These are phyloP conservation scores for Candida nitratophila DNA, from an alignment of 805 yeast genomes.

Conservation along the genomic window DNA sequence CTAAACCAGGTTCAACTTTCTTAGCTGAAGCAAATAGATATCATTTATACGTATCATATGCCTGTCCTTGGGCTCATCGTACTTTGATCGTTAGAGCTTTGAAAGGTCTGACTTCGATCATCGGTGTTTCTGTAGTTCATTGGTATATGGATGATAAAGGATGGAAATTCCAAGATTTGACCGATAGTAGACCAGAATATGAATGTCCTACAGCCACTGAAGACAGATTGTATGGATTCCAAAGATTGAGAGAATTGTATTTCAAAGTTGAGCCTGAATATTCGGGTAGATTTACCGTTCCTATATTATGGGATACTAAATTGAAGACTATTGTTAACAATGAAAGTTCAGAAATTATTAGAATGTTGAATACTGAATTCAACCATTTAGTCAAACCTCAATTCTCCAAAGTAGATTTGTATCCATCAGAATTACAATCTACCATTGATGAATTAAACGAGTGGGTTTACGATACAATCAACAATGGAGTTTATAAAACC, in stretches of 20 bases:
- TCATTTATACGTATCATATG: slow-evolving; percentile 78
- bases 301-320: slow-evolving; percentile 88
- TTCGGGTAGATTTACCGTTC: slow-evolving; percentile 83
- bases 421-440: slow-evolving; percentile 46
- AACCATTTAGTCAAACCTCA: slow-evolving; percentile 45
- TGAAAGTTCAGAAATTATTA: slow-evolving; percentile 83
- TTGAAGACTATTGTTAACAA: slow-evolving; percentile 80
- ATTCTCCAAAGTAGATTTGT: slow-evolving; percentile 47
- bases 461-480: slow-evolving; percentile 79
- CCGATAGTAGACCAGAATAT: slow-evolving; percentile 27
- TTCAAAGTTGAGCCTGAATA: slow-evolving; percentile 70
- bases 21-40: slow-evolving; percentile 76
- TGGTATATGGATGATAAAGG: slow-evolving; percentile 87
- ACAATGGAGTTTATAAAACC: slow-evolving; percentile 88
- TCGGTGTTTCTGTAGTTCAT: slow-evolving; percentile 74
- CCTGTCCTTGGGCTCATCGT: slow-evolving; percentile 97
- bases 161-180: slow-evolving; percentile 65
- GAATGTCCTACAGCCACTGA: slow-evolving; percentile 40
- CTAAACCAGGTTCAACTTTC: slow-evolving; percentile 51
- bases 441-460: slow-evolving; percentile 72
- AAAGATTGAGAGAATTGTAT: slow-evolving; percentile 65
- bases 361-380: slow-evolving; percentile 76
- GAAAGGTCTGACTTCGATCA: slow-evolving; percentile 62
- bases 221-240: slow-evolving; percentile 54
- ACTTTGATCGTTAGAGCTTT: slow-evolving; percentile 64